These are phyloP conservation scores for Dioscorea zingiberensis DNA, from an alignment of 106 monocot genomes.

Conservation along the genomic window DNA sequence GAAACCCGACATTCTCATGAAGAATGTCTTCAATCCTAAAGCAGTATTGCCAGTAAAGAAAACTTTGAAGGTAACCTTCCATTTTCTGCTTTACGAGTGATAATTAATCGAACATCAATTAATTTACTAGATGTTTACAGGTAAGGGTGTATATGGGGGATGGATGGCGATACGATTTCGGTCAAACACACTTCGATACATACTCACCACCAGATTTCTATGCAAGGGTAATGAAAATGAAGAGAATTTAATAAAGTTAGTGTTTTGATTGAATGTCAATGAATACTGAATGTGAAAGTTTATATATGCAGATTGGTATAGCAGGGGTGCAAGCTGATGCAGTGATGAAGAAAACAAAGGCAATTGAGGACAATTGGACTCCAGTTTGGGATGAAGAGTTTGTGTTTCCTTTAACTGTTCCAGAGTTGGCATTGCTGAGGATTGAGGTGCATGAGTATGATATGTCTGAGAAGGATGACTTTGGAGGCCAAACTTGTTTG, in stretches of 20 bases:
- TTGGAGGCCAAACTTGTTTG: constrained; percentile 62
- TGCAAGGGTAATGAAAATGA: constrained; percentile 29
- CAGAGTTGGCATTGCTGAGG: constrained; percentile 46
- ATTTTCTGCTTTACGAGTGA: too few relatives aligned
- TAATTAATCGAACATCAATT: too few relatives aligned
- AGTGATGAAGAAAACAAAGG: constrained; percentile 36
- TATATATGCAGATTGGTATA: constrained; percentile 38
- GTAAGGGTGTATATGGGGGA: constrained; percentile 71
- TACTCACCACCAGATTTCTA: constrained; percentile 72
- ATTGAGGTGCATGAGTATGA: constrained; percentile 60
- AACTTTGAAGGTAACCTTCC: constrained; percentile 33
- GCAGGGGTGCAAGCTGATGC: constrained; percentile 45
- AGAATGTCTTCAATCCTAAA: constrained; percentile 43
- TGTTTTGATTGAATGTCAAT: too few relatives aligned
- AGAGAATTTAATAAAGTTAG: background rate
- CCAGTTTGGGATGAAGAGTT: constrained; percentile 64
- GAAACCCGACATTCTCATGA: constrained; percentile 51
- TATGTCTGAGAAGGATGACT: constrained; percentile 56
- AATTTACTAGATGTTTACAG: constrained; percentile 14
- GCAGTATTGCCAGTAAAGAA: constrained; percentile 25
- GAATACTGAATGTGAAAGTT: background rate
- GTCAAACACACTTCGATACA: constrained; percentile 37
- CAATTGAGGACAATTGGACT: constrained; percentile 38
- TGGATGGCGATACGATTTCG: constrained; percentile 64
- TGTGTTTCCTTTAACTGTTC: constrained; percentile 34